Percentiles rank a stretch among this genome's conserved stretches.
phyloP scores from a whole-genome alignment of 176 grass and related monocot genomes.

The Eragrostis nindensis region DNA sequence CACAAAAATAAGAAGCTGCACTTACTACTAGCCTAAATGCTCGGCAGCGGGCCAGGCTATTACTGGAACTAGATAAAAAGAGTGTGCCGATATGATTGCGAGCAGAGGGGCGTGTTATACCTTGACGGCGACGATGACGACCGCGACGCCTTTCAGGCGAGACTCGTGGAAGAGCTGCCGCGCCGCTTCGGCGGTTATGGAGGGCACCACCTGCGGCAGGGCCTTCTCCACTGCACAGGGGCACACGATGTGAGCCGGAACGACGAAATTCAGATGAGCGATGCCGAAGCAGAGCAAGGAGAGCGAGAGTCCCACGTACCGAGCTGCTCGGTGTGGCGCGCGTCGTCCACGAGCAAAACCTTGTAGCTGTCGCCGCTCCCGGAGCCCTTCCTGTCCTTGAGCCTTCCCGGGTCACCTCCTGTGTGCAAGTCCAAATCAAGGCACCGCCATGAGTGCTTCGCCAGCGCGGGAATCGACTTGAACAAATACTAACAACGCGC shows the following conservation, averaged over 20 bases:
- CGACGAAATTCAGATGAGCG: not conserved
- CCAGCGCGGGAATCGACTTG: not conserved
- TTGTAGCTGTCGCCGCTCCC: constrained; percentile 71
- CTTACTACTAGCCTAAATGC: too few species aligned
- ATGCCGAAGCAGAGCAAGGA: not conserved
- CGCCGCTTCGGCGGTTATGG: constrained; percentile 54
- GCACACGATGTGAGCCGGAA: not conserved
- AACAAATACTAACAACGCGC: not conserved
- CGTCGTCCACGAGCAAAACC: constrained; percentile 73
- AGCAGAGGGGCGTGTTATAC: not conserved
- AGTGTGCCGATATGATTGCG: too few species aligned
- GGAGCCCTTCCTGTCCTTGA: constrained; percentile 44
- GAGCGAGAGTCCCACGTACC: constrained; percentile 30
- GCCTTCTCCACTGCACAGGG: constrained; percentile 62
- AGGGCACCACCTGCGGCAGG: constrained; percentile 70
- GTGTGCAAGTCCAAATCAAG: not conserved
- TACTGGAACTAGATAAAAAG: too few species aligned
- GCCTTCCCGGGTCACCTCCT: constrained; percentile 64
- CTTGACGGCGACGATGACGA: constrained; percentile 74
- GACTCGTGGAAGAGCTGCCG: constrained; percentile 70
- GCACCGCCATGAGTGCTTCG: not conserved
- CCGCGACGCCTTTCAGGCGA: constrained; percentile 54
- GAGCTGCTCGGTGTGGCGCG: constrained; percentile 62
- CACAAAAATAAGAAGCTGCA: not conserved
- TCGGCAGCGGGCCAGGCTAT: too few species aligned